Evolutionary conservation across 148 eudicot genomes (phyloP), one percentile per base, ranked within the genome.

Genomic region (Rheum nobile): DNA sequence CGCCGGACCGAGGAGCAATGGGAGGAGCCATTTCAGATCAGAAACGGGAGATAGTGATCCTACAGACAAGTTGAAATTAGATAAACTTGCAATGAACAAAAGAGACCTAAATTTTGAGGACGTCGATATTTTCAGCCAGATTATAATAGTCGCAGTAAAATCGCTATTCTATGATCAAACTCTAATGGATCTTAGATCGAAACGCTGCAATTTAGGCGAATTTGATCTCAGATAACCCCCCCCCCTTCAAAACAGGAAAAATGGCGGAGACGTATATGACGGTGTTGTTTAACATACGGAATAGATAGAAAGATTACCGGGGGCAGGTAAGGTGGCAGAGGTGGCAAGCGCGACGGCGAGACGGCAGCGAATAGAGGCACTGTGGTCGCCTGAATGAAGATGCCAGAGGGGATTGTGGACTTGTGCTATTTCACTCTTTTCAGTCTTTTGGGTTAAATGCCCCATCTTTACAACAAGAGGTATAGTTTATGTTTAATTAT

Each of bases 1-100:
- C 86, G 48, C 83, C 86, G 24, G 86, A 75, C 52, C 86, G 79
- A 61, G 86, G 82, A 84, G 83, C 79, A 46, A 80, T 29, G 6
- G 79, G 75, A 71, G 80, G 75, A 74, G 81, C 82, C 81, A 83
- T 80, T 68, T 72, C 72, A 32, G 70, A 65, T 34, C 70, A 65
- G 32, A 34, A 31, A 16, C 70, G 22, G 34, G 67, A 59, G 67
- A 65, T 0, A 17, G 41, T 31, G 22, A 65, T 17, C 39, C 70
- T 65, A 34, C 70, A 7, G 0, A 65, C 70, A 65, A 65, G 14
- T 34, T 31, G 70, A 65, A 65, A n/a, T 34, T 6, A 2, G 69
- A 31, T 31, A 14, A 63, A 63, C 9, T 6, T 55, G 55, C 43
- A 41, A 41, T 41, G 37, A 2, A 35, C 2, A 35, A 35, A 35